These are phyloP conservation scores for Styphnolobium japonicum DNA, from an alignment of 306 rosid genomes.

Conservation along the genomic window DNA sequence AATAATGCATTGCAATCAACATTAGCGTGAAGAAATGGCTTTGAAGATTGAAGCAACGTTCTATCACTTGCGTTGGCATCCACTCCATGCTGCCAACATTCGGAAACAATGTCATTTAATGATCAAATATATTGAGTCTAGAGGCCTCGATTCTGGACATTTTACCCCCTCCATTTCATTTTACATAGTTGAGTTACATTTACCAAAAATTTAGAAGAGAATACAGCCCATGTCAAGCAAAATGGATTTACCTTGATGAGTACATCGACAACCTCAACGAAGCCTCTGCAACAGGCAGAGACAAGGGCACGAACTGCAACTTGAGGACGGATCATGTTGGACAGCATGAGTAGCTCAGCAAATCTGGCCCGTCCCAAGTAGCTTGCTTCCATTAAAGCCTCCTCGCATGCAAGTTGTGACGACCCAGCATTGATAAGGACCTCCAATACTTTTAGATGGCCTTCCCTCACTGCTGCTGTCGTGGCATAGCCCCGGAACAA, in stretches of 20 bases:
- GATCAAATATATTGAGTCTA: not conserved
- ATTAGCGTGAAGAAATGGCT: slow-evolving; percentile 55
- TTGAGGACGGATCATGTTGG: slow-evolving; percentile 50
- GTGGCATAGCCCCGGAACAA: slow-evolving; percentile 61
- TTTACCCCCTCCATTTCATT: not conserved
- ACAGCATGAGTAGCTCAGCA: slow-evolving; percentile 52
- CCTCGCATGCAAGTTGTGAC: slow-evolving; percentile 65
- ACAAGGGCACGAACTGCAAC: slow-evolving; percentile 58
- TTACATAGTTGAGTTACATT: not conserved
- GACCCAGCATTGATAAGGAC: slow-evolving; percentile 54
- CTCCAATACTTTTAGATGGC: slow-evolving; percentile 43
- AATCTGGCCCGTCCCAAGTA: slow-evolving; percentile 40
- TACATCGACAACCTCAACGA: slow-evolving; percentile 48
- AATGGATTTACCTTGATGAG: slow-evolving; percentile 51
- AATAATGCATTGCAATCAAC: slow-evolving; percentile 62
- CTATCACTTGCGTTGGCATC: slow-evolving; percentile 50
- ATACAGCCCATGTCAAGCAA: not conserved
- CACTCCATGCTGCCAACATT: slow-evolving; percentile 53
- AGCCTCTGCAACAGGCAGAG: slow-evolving; percentile 61
- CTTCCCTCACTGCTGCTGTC: slow-evolving; percentile 63
- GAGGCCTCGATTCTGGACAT: not conserved
- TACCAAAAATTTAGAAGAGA: not conserved
- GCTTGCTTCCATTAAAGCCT: slow-evolving; percentile 69
- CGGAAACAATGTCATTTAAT: slow-evolving; percentile 4
- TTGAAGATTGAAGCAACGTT: slow-evolving; percentile 56